Evolutionary conservation across 345 rosid genomes (phyloP), one percentile per base, ranked within the genome.

Genomic region (Rhodomyrtus tomentosa): DNA sequence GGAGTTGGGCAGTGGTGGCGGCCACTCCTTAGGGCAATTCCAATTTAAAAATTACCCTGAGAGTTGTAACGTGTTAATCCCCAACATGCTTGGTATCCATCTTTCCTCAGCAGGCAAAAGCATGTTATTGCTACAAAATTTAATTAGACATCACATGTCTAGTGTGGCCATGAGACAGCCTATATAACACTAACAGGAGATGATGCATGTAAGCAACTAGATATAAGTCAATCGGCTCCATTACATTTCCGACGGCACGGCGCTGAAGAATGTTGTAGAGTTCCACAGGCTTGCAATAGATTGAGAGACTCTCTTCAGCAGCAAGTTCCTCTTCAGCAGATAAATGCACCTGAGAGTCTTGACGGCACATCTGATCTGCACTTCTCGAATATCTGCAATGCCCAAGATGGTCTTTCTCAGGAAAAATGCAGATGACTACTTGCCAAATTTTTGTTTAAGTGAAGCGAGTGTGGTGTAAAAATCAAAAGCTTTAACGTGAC

Each of bases 221-320:
- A 38, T 49, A 49, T 11, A 76, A n/a, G 76, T 72, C 73, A 11
- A 80, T 84, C 79, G 10, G 13, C 86, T 84, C 83, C 62, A 79
- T 84, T 94, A 95, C 99, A 89, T 93, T 95, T 89, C 92, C 88
- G n/a, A 88, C 54, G 24, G 96, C 91, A 32, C 99, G 98, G 14
- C 99, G 95, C 84, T 96, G 99, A 84, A 98, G 94, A 84, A 95
- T 95, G 85, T 96, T 98, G 91, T 96, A 96, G 86, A 98, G 94
- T 83, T 98, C 99, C 15, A 98, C 99, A 87, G 99, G 99, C 90
- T 96, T 96, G 98, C 99, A 98, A 88, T 95, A 98, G 49, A 88
- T 84, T 3, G 93, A 89, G 32, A 95, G 89, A 87, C 98, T 95
- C 89, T 95, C 99, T 83, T 95, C 99, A 56, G 99, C 98, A 29